phyloP scores from a whole-genome alignment of 345 rosid genomes.

The Sonneratia alba region DNA sequence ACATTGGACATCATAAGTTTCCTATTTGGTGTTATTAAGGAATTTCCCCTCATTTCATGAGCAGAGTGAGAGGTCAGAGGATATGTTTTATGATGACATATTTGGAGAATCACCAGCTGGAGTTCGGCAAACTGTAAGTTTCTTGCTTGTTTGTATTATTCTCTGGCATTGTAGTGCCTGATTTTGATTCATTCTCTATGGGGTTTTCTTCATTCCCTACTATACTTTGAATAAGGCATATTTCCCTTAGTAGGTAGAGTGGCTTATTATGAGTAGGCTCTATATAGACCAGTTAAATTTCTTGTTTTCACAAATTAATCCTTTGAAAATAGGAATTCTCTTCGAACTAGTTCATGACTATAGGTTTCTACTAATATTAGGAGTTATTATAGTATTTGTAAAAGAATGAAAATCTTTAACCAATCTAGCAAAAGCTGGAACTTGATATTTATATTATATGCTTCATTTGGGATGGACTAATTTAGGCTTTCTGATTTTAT shows the following conservation, averaged over 20 bases:
- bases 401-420: not conserved
- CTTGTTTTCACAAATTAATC: not conserved
- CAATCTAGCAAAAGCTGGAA: not conserved
- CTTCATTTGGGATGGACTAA: not conserved
- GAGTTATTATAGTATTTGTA: not conserved
- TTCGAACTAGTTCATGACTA: not conserved
- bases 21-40: not conserved
- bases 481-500: constrained; percentile 10
- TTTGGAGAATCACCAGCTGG: constrained; percentile 94
- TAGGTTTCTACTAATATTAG: not conserved
- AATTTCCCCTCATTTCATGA: constrained; percentile 15
- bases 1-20: not conserved
- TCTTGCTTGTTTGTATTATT: not conserved
- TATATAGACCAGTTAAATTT: not conserved
- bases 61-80: constrained; percentile 85
- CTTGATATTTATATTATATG: not conserved
- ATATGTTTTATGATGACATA: constrained; percentile 80
- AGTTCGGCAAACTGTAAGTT: constrained; percentile 45
- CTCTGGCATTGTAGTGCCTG: not conserved
- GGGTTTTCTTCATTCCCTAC: not conserved
- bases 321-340: not conserved
- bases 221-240: not conserved
- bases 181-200: not conserved
- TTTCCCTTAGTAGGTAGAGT: not conserved
- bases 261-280: not conserved